Evolutionary conservation across 2,329 filamentous ascomycete genomes (phyloP), one percentile per base, ranked within the genome.

Genomic region (Hypomyces rosellus): DNA sequence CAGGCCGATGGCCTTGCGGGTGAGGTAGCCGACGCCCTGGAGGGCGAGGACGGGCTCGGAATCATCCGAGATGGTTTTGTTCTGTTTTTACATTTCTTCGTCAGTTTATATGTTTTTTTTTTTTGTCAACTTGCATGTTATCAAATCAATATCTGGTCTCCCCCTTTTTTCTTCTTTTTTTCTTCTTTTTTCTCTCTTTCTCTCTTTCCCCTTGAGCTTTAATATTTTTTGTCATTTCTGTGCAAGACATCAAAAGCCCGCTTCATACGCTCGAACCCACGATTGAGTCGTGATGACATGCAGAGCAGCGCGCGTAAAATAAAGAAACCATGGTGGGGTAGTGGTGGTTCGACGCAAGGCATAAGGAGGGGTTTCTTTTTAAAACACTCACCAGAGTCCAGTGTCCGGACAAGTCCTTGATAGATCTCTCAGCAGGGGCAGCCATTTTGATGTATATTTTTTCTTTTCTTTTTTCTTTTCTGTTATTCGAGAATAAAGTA

Each of bases 21-120:
- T 77, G 46, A 91, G 59, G 79, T 80, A 92, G 67, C 81, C 73
- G 54, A 89, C 73, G 63, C 84, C 84, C 75, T 90, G 86, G 61
- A 92, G 77, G 45, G 76, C 64, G 52, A 96, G 82, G 55, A 86
- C 79, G 1, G 82, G 74, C 53, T 90, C 86, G 44, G 82, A 72
- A 57, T 76, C 71, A 67, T 86, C 84, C 52, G 87, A 90, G 58
- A 90, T 74, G 55, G 73, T 70, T 65, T 87, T 86, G 77, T 93
- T 91, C 88, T 92, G 48, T 30, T 30, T 30, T 11, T 11, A 30
- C 9, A 30, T 2, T 30, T 30, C 7, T 25, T 30, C 8, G 25
- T 8, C 8, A 30, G 9, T 7, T 30, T 25, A 25, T 25, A 25
- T 25, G 25, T 8, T 5, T 20, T 20, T 20, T 20, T 20, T 20